A percentile compares a stretch with the other conserved stretches of the same genome.
These are phyloP conservation scores for Oidiodendron maius DNA, from an alignment of 495 filamentous ascomycete genomes.

Conservation along the genomic window DNA sequence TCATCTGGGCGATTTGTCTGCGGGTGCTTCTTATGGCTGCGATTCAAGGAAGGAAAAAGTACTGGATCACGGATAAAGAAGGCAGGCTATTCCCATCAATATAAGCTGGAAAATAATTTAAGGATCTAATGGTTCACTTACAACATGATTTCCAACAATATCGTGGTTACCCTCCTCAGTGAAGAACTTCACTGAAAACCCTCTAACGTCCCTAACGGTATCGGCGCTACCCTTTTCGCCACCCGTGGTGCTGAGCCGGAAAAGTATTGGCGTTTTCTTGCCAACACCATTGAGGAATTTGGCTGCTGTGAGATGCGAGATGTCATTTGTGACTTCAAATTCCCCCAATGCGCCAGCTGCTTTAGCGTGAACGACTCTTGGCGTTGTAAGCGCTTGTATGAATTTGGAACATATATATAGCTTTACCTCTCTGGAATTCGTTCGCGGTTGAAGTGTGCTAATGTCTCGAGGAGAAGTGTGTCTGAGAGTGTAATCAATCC, in stretches of 20 bases:
- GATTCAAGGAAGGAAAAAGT: slow-evolving; percentile 51
- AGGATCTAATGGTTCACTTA: background rate
- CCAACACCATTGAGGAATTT: slow-evolving; percentile 15
- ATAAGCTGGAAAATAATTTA: background rate
- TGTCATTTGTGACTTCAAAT: slow-evolving; percentile 61
- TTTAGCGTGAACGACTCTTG: slow-evolving; percentile 67
- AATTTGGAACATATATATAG: too few species aligned
- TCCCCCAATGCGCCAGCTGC: slow-evolving; percentile 61
- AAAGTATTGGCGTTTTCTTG: slow-evolving; percentile 26
- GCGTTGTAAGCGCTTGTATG: too few species aligned
- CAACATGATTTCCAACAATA: slow-evolving; percentile 30
- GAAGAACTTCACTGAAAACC: slow-evolving; percentile 66
- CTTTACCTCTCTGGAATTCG: slow-evolving; percentile 26
- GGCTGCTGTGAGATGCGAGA: slow-evolving; percentile 47
- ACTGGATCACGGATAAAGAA: slow-evolving; percentile 52
- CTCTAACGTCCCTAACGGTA: slow-evolving; percentile 66
- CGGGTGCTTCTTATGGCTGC: slow-evolving; percentile 45
- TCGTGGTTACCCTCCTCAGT: slow-evolving; percentile 50
- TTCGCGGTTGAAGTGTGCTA: slow-evolving; percentile 56
- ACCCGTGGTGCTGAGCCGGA: slow-evolving; percentile 71
- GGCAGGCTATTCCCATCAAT: slow-evolving; percentile 22
- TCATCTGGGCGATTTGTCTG: slow-evolving; percentile 45
- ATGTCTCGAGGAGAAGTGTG: slow-evolving; percentile 37
- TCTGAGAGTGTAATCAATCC: slow-evolving; percentile 28
- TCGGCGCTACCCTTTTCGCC: slow-evolving; percentile 67